These are phyloP conservation scores for Tulasnella sp. DNA, from an alignment of 768 basidiomycete species.

Conservation along the genomic window DNA sequence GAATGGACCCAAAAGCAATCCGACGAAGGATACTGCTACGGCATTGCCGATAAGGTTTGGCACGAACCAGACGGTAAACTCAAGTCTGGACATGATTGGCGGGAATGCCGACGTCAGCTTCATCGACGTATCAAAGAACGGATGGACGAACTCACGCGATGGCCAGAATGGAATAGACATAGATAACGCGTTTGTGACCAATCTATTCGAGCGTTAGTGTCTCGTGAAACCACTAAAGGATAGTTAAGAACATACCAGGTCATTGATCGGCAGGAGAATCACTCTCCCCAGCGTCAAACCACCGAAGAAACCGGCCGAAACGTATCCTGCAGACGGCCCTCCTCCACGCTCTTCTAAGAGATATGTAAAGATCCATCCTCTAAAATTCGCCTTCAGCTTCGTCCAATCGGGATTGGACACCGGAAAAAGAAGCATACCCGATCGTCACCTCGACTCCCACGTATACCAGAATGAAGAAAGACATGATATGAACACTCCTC, in stretches of 20 bases:
- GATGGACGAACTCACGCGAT: constrained; percentile 32
- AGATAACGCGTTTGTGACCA: constrained; percentile 32
- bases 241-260: neutral
- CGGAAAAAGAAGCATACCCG: constrained; percentile 5
- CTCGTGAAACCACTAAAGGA: neutral
- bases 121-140: neutral
- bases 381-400: neutral
- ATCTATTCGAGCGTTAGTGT: neutral
- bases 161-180: constrained; percentile 30
- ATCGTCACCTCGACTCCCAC: constrained; percentile 34
- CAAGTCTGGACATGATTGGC: constrained; percentile 31
- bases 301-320: constrained; percentile 53
- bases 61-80: constrained; percentile 42
- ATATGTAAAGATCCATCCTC: constrained; percentile 57
- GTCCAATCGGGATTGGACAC: neutral
- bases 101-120: neutral
- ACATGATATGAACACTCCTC: constrained; percentile 29
- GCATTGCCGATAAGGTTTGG: constrained; percentile 40
- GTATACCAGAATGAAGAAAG: constrained; percentile 33
- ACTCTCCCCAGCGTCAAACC: constrained; percentile 31
- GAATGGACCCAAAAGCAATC: constrained; percentile 43
- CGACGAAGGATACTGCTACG: constrained; percentile 40
- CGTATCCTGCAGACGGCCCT: constrained; percentile 50
- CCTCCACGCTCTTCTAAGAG: constrained; percentile 47
- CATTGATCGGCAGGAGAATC: constrained; percentile 25